Percentiles rank a stretch among this genome's conserved stretches.
phyloP scores from a whole-genome alignment of 2,329 filamentous ascomycete genomes.

The Curvularia eragrostidis region DNA sequence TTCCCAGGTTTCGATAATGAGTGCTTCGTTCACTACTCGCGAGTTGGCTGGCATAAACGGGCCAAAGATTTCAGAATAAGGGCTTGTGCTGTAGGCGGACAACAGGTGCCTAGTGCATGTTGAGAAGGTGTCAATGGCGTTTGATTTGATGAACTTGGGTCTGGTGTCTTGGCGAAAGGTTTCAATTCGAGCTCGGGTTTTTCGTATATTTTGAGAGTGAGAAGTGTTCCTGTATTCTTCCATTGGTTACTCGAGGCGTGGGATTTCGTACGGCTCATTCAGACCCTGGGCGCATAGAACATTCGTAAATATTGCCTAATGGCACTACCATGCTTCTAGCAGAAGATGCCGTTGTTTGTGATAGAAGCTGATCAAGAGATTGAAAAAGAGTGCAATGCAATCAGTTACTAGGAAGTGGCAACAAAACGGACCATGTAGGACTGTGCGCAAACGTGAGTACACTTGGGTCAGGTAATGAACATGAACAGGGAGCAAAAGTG shows the following conservation, averaged over 20 bases:
- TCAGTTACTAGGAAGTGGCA: slow-evolving; percentile 25
- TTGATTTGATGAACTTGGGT: slow-evolving; percentile 12
- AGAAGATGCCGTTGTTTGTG: neutral
- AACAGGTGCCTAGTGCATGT: slow-evolving; percentile 15
- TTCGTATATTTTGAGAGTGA: slow-evolving; percentile 17
- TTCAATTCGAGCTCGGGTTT: slow-evolving; percentile 22
- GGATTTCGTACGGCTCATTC: slow-evolving; percentile 30
- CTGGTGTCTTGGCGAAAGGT: slow-evolving; percentile 6
- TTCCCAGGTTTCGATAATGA: neutral
- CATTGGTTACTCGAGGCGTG: slow-evolving; percentile 20
- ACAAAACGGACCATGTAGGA: slow-evolving; percentile 20
- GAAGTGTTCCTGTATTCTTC: slow-evolving; percentile 24
- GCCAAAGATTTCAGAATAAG: slow-evolving; percentile 11
- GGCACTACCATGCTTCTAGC: neutral
- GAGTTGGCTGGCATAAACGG: neutral
- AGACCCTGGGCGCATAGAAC: slow-evolving; percentile 34
- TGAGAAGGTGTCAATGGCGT: slow-evolving; percentile 26
- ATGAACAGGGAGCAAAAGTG: slow-evolving; percentile 9
- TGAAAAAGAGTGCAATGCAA: slow-evolving; percentile 12
- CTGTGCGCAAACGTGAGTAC: slow-evolving; percentile 28
- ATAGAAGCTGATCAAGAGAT: slow-evolving; percentile 5
- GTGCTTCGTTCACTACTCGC: neutral
- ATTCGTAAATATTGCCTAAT: neutral
- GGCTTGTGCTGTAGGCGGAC: slow-evolving; percentile 18
- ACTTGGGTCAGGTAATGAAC: slow-evolving; percentile 20